These are phyloP conservation scores for Leccinum aurantiacum DNA, from an alignment of 768 basidiomycete genomes.

Conservation along the genomic window DNA sequence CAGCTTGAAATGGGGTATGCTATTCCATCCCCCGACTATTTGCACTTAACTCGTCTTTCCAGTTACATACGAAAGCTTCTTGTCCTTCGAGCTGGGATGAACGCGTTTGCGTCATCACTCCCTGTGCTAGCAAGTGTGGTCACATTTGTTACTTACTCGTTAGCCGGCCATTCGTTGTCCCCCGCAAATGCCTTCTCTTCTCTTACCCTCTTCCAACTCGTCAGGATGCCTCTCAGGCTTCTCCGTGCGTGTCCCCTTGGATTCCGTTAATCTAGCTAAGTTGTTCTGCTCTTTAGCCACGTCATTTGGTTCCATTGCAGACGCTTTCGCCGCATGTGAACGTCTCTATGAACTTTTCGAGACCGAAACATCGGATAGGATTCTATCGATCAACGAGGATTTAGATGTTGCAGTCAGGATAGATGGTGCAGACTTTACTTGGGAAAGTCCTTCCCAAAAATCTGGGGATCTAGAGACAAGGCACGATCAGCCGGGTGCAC, in stretches of 20 bases:
- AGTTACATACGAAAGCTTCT: constrained; percentile 69
- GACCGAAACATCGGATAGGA: constrained; percentile 71
- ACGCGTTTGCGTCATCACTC: constrained; percentile 67
- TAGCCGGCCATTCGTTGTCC: constrained; percentile 64
- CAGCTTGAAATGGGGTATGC: constrained; percentile 64
- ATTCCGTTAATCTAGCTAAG: constrained; percentile 7
- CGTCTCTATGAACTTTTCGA: constrained; percentile 82
- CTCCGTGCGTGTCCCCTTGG: constrained; percentile 36
- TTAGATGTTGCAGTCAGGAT: constrained; percentile 68
- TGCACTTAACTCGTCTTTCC: not conserved
- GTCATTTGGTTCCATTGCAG: constrained; percentile 76
- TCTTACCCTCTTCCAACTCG: constrained; percentile 60
- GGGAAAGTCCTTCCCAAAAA: constrained; percentile 76
- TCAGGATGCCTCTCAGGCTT: constrained; percentile 81
- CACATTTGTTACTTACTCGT: constrained; percentile 74
- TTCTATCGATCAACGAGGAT: constrained; percentile 50
- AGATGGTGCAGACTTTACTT: constrained; percentile 72
- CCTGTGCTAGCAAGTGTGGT: constrained; percentile 79
- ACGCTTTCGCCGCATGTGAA: constrained; percentile 76
- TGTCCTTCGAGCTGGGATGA: constrained; percentile 62
- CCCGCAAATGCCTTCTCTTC: constrained; percentile 66
- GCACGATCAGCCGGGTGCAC: constrained; percentile 1
- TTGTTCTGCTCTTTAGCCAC: constrained; percentile 43
- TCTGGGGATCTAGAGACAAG: constrained; percentile 30
- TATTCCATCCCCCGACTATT: constrained; percentile 5